phyloP scores from a whole-genome alignment of 2,329 filamentous ascomycete species.

The Dactylonectria estremocensis region DNA sequence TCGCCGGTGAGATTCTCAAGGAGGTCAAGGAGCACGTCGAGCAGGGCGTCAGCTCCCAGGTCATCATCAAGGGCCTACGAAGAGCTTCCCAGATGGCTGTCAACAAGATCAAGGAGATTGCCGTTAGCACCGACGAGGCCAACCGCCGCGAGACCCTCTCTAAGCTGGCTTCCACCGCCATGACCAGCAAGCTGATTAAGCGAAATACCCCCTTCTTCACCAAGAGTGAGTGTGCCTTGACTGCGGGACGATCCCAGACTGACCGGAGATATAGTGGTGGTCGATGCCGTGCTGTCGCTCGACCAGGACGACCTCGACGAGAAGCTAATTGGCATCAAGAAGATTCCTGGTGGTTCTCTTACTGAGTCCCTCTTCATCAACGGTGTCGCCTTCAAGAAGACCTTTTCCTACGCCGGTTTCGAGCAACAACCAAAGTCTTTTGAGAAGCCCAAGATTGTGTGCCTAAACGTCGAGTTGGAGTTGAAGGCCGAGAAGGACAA shows the following conservation, averaged over 20 bases:
- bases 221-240: conserved; percentile 76
- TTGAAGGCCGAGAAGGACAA: conserved; percentile 99
- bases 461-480: conserved; percentile 97
- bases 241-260: conserved; percentile 42
- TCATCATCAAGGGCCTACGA: conserved; percentile 95
- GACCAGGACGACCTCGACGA: conserved; percentile 98
- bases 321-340: conserved; percentile 98
- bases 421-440: conserved; percentile 99
- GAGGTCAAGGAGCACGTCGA: conserved; percentile 97
- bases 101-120: conserved; percentile 99
- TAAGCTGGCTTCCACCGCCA: conserved; percentile 94
- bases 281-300: conserved; percentile 94
- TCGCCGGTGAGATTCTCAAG: conserved; percentile 98
- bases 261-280: conserved; percentile 80
- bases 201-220: conserved; percentile 97
- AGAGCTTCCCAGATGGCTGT: conserved; percentile 91
- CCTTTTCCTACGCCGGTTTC: conserved; percentile 98
- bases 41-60: conserved; percentile 96
- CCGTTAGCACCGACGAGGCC: conserved; percentile 85
- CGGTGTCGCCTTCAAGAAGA: conserved; percentile 99
- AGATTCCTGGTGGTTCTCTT: conserved; percentile 95
- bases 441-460: conserved; percentile 94
- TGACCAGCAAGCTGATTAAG: conserved; percentile 99
- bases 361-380: conserved; percentile 98
- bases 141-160: conserved; percentile 89